phyloP scores from a whole-genome alignment of 805 yeast genomes.

The Candida chilensis region DNA sequence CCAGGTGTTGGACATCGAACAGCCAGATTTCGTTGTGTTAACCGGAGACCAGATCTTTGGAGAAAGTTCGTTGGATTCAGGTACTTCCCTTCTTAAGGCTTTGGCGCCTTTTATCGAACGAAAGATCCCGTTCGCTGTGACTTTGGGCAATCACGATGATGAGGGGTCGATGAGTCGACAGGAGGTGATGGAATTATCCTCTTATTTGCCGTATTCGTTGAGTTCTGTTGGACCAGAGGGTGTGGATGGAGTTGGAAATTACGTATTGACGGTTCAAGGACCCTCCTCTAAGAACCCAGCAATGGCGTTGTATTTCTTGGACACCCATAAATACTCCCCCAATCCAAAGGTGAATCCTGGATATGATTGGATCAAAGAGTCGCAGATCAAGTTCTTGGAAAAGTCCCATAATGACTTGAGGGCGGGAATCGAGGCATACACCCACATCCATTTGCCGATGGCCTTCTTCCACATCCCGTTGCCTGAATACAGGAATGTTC shows the following conservation, averaged over 20 bases:
- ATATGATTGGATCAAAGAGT: constrained; percentile 77
- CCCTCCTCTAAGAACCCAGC: constrained; percentile 26
- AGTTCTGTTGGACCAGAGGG: constrained; percentile 55
- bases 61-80: constrained; percentile 67
- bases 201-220: constrained; percentile 58
- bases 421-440: constrained; percentile 17
- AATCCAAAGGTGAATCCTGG: constrained; percentile 64
- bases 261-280: constrained; percentile 43
- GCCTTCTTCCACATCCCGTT: constrained; percentile 94
- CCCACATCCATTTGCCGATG: constrained; percentile 53
- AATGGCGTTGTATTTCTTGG: constrained; percentile 65
- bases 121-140: constrained; percentile 74
- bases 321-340: constrained; percentile 70
- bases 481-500: constrained; percentile 63
- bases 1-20: constrained; percentile 58
- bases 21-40: constrained; percentile 77
- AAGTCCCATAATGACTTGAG: constrained; percentile 17
- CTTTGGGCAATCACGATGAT: constrained; percentile 92
- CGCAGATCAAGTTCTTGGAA: constrained; percentile 54
- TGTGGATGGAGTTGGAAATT: constrained; percentile 81
- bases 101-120: constrained; percentile 58
- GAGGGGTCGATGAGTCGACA: constrained; percentile 63
- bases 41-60: constrained; percentile 95
- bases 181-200: constrained; percentile 49
- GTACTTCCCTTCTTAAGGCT: constrained; percentile 73